phyloP scores from a whole-genome alignment of 495 filamentous ascomycete genomes.

The Recurvomyces mirabilis region DNA sequence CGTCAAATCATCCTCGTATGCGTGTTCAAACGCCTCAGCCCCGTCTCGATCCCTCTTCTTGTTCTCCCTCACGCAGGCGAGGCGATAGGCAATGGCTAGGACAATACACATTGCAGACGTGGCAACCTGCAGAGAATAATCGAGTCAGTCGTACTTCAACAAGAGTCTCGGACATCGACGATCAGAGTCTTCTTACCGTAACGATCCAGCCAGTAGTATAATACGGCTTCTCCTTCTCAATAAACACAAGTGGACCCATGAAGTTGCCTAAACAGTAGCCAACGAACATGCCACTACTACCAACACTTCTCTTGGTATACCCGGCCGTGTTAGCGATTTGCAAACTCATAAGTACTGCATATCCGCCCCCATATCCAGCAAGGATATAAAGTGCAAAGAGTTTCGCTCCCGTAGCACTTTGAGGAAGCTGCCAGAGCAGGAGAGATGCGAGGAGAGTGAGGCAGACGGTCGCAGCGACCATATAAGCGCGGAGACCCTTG shows the following conservation, averaged over 20 bases:
- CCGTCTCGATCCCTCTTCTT: conserved; percentile 24
- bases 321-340: conserved; percentile 39
- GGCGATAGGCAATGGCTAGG: conserved; percentile 30
- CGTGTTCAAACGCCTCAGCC: conserved; percentile 32
- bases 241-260: conserved; percentile 12
- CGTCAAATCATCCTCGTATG: conserved; percentile 37
- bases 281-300: conserved; percentile 26
- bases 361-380: conserved; percentile 21
- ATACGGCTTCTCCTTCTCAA: neutral
- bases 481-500: conserved; percentile 11
- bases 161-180: no score
- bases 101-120: conserved; percentile 27
- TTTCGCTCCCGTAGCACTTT: conserved; percentile 27
- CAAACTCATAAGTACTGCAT: conserved; percentile 33
- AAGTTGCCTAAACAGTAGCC: conserved; percentile 37
- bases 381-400: conserved; percentile 37
- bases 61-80: conserved; percentile 30
- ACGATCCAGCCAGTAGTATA: conserved; percentile 1
- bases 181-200: neutral
- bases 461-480: conserved; percentile 15
- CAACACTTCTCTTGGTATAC: conserved; percentile 34
- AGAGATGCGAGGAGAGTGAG: conserved; percentile 26
- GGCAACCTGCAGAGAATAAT: conserved; percentile 31
- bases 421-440: conserved; percentile 32
- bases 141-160: no score